Evolutionary conservation across 352 stramenopile species (phyloP), one percentile per base, ranked within the genome.

Genomic region (Pythium phragmiticola): DNA sequence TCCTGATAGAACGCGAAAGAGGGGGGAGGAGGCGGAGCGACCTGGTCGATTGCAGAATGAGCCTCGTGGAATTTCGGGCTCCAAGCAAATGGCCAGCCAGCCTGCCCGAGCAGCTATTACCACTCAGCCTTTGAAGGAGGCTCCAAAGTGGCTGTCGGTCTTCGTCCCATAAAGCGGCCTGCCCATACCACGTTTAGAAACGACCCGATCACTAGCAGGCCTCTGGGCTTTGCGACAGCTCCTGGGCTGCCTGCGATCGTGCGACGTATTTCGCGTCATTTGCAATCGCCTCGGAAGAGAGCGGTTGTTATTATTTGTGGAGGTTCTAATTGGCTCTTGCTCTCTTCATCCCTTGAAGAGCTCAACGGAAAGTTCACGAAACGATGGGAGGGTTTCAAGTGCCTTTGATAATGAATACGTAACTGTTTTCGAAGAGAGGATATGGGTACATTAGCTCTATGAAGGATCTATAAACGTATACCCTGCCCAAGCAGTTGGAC

Each of bases 11-110:
- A 49, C 8, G 17, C 41, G 5, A 21, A 41, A 19, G 9, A 30
- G 21, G 4, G 14, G 50, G 17, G 8, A 16, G 36, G 4, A 36
- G 46, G 19, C 21, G 47, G 4, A 34, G 19, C 30, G 48, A 36
- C 34, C 34, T 39, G n/a, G 33, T 65, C 21, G 19, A 28, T 65
- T 65, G 48, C 30, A 46, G 49, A 65, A 55, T 65, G 58, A 65
- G 42, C 33, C 26, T 33, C 7, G 17, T 14, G 39, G 39, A n/a
- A 6, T 19, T 17, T 46, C 13, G 39, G 16, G 39, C 17, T 46
- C 6, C 39, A 12, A 6, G 34, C 13, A 19, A 46, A 19, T 2
- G 17, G 39, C 39, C 13, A 16, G 17, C 39, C 39, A 46, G 6
- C 39, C 13, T 16, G 14, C 11, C 37, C 37, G 2, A 42, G 26